A percentile compares a stretch with the other conserved stretches of the same genome.
Conservation (phyloP, 176 grass and related monocot genomes). For the Oryza longistaminata region DNA sequence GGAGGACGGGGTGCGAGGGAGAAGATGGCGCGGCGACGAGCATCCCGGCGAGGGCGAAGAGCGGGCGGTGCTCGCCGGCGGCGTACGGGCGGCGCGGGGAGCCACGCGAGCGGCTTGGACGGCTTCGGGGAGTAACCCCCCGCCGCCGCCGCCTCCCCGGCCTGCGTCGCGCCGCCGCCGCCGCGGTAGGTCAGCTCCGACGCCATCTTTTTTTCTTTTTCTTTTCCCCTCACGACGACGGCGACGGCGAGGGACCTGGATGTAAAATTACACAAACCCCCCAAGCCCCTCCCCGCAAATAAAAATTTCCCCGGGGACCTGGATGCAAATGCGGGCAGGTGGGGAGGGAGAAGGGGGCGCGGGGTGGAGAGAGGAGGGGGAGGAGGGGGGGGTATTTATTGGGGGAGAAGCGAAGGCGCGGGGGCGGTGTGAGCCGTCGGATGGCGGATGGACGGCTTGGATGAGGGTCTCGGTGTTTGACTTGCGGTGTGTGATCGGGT, state of each 20-base stretch:
- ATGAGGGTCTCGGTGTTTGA: not conserved
- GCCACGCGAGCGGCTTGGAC: constrained; percentile 61
- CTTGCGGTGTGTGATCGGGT: not conserved
- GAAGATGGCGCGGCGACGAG: constrained; percentile 61
- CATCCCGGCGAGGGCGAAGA: constrained; percentile 78
- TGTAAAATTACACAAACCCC: not conserved
- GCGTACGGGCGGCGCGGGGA: constrained; percentile 63
- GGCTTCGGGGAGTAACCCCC: constrained; percentile 52
- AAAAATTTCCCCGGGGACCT: not conserved
- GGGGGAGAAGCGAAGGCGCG: not conserved
- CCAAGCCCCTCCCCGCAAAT: not conserved
- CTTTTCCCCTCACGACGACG: too few relatives aligned
- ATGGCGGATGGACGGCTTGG: constrained; percentile 5
- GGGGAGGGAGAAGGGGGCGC: not conserved
- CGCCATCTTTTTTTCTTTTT: constrained; percentile 45
- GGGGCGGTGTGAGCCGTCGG: not conserved
- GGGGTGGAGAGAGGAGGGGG: not conserved
- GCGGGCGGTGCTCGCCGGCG: constrained; percentile 62
- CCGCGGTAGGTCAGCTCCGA: constrained; percentile 87
- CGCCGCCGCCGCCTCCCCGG: not conserved
- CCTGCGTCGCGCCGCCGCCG: constrained; percentile 35
- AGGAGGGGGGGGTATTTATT: constrained; percentile 40
- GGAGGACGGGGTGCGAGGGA: constrained; percentile 35
- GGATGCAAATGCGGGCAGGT: not conserved
- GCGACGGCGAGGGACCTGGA: not conserved